These are phyloP conservation scores for Dendrocalamus sinicus DNA, from an alignment of 176 grass and related monocot species.

Conservation along the genomic window DNA sequence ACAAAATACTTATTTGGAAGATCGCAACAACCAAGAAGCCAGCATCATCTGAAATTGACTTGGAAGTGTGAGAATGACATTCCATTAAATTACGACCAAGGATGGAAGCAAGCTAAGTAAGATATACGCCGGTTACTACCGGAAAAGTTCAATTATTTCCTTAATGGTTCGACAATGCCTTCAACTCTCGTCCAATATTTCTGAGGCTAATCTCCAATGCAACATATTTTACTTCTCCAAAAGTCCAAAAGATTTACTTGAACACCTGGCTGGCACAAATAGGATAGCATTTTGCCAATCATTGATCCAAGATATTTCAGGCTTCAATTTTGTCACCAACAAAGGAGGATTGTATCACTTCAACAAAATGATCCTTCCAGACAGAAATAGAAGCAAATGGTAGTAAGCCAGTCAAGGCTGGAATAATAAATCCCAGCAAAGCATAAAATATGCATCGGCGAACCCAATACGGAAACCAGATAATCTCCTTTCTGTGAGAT, in stretches of 20 bases:
- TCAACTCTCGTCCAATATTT: neutral
- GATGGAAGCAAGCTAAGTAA: neutral
- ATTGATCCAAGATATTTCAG: conserved; percentile 42
- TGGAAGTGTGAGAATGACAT: neutral
- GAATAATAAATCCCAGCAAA: conserved; percentile 66
- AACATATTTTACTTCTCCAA: conserved; percentile 25
- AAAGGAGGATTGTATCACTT: conserved; percentile 44
- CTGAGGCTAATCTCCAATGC: conserved; percentile 2
- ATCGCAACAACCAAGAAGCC: conserved; percentile 4
- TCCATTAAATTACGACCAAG: neutral
- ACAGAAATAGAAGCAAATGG: conserved; percentile 75
- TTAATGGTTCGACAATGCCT: neutral
- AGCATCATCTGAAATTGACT: conserved; percentile 5
- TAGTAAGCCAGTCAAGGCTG: conserved; percentile 68
- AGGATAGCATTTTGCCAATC: neutral
- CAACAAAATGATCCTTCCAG: conserved; percentile 65
- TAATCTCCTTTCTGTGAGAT: conserved; percentile 37
- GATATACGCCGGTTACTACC: neutral
- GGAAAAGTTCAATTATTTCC: neutral
- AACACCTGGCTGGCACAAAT: neutral
- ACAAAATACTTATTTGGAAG: conserved; percentile 12
- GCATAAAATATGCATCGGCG: conserved; percentile 70
- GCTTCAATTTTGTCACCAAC: conserved; percentile 51
- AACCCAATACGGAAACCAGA: conserved; percentile 62
- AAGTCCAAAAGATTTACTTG: neutral